Conservation (phyloP, 2,329 filamentous ascomycete species). For the Fusarium sp. region DNA sequence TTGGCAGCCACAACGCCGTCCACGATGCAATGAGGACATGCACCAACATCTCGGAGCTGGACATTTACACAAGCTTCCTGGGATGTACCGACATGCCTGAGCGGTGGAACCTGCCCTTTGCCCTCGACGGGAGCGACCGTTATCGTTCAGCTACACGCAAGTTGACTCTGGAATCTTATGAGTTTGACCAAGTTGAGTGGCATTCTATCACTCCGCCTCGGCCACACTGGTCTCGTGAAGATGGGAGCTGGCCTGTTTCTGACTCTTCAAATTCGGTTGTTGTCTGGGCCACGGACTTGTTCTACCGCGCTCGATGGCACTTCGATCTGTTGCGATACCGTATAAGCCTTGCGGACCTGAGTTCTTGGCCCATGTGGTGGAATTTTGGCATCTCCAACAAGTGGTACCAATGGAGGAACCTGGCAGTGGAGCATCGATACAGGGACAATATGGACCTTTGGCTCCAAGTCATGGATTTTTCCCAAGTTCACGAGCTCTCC, state of each 20-base stretch:
- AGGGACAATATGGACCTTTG: slow-evolving; percentile 32
- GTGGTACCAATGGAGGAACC: slow-evolving; percentile 14
- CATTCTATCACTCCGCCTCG: neutral
- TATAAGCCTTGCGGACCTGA: no score
- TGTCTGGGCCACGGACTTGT: neutral
- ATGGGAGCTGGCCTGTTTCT: slow-evolving; percentile 21
- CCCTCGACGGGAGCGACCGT: slow-evolving; percentile 21
- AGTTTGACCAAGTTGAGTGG: slow-evolving; percentile 19
- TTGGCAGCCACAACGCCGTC: neutral
- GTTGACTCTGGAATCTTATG: neutral
- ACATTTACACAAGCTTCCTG: neutral
- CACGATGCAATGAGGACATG: slow-evolving; percentile 24
- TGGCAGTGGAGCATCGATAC: neutral
- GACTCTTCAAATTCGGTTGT: slow-evolving; percentile 13
- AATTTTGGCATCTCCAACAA: neutral
- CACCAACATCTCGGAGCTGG: slow-evolving; percentile 10
- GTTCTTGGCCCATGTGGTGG: neutral
- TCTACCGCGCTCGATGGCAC: slow-evolving; percentile 13
- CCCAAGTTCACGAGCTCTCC: slow-evolving; percentile 17
- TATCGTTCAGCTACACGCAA: slow-evolving; percentile 9
- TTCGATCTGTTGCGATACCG: neutral
- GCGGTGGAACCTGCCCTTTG: slow-evolving; percentile 10
- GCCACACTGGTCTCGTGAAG: neutral
- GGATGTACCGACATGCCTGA: neutral
- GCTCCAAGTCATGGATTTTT: slow-evolving; percentile 38